Conservation (phyloP, 306 rosid species). For the Macrotyloma uniflorum region DNA sequence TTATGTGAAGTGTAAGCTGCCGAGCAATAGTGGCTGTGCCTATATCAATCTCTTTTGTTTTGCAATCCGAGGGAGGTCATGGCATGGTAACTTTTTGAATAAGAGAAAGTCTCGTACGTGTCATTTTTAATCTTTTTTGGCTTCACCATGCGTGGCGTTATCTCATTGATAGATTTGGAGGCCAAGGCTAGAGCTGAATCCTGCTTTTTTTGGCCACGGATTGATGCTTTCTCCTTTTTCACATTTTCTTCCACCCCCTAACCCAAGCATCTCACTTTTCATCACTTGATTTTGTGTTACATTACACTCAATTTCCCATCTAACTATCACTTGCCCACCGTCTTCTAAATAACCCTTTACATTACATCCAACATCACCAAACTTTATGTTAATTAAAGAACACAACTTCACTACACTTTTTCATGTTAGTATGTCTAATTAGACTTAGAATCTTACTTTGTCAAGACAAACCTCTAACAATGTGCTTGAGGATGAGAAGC, state of each 20-base stretch:
- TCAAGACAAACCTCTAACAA: neutral
- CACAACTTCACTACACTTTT: neutral
- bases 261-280: constrained; percentile 29
- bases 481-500: too few relatives aligned
- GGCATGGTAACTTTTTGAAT: constrained; percentile 41
- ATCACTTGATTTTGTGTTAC: constrained; percentile 37
- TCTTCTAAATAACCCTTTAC: constrained; percentile 33
- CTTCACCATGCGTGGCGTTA: constrained; percentile 49
- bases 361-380: neutral
- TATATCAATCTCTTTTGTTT: constrained; percentile 43
- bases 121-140: constrained; percentile 43
- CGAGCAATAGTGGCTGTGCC: constrained; percentile 33
- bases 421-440: too few relatives aligned
- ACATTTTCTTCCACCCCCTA: constrained; percentile 23
- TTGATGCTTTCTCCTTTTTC: constrained; percentile 32
- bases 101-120: constrained; percentile 50
- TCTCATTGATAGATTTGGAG: constrained; percentile 54
- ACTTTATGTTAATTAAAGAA: neutral
- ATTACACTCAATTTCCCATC: constrained; percentile 40
- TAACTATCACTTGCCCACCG: too few relatives aligned
- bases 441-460: too few relatives aligned
- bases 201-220: constrained; percentile 43
- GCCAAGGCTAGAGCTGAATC: constrained; percentile 41
- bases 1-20: constrained; percentile 47
- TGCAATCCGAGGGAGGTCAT: constrained; percentile 31